Conservation (phyloP, 768 basidiomycete genomes). For the Boletus vinaceobasis region DNA sequence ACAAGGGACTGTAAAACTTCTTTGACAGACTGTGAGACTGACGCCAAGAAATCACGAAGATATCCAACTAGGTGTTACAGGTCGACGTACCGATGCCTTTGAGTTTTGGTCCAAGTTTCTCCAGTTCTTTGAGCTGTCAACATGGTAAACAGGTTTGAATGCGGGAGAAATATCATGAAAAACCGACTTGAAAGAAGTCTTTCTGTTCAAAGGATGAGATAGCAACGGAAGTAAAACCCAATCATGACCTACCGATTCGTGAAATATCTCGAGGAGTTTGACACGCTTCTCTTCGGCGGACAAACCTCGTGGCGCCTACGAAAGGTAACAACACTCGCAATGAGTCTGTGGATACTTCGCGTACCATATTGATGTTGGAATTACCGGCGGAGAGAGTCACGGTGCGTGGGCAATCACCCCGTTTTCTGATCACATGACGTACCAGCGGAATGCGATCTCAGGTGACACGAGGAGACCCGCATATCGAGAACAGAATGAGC, state of each 20-base stretch:
- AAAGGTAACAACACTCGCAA: neutral
- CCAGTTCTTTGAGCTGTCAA: conserved; percentile 80
- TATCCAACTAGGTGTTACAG: neutral
- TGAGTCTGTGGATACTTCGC: neutral
- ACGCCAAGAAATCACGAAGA: neutral
- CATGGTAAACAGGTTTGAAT: neutral
- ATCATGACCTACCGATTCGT: conserved; percentile 63
- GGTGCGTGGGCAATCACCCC: neutral
- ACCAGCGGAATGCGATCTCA: neutral
- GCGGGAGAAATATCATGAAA: neutral
- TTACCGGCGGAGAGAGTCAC: neutral
- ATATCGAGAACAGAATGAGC: conserved; percentile 8
- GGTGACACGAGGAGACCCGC: neutral
- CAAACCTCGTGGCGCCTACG: conserved; percentile 75
- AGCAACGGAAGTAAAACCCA: neutral
- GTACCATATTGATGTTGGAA: conserved; percentile 16
- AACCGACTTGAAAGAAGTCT: conserved; percentile 69
- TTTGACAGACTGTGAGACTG: conserved; percentile 89
- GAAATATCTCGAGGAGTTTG: conserved; percentile 89
- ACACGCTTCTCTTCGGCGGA: conserved; percentile 88
- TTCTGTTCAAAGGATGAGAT: conserved; percentile 44
- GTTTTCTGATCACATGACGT: conserved; percentile 26
- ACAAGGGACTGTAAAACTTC: conserved; percentile 86
- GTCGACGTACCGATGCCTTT: conserved; percentile 76
- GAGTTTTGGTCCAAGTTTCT: conserved; percentile 83